These are phyloP conservation scores for Ophiocordyceps camponoti-rufipedis DNA, from an alignment of 2,329 filamentous ascomycete genomes.

Conservation along the genomic window DNA sequence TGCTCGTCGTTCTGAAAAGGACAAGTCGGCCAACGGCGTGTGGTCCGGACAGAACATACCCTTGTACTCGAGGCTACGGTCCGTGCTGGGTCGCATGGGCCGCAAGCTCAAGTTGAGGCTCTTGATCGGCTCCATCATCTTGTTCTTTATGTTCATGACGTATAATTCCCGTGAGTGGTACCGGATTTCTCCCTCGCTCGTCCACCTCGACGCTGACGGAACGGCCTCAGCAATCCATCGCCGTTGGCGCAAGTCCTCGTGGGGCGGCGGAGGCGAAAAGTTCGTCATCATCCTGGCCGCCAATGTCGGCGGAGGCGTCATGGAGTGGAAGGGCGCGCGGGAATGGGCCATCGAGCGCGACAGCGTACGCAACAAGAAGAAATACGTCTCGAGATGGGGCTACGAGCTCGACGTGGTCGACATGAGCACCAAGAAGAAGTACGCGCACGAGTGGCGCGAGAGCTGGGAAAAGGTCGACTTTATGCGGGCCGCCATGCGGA, in stretches of 20 bases:
- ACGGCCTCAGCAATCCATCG: conserved; percentile 27
- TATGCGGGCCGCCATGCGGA: conserved; percentile 70
- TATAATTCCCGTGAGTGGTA: conserved; percentile 45
- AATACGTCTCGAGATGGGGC: conserved; percentile 74
- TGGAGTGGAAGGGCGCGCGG: conserved; percentile 95
- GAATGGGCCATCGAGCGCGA: conserved; percentile 98
- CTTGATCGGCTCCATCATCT: conserved; percentile 37
- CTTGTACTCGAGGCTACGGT: conserved; percentile 26
- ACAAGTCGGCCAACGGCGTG: conserved; percentile 48
- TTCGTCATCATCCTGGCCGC: conserved; percentile 86
- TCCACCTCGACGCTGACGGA: not conserved
- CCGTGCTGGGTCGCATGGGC: conserved; percentile 31
- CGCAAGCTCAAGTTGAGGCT: conserved; percentile 48
- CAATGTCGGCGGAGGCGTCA: conserved; percentile 89
- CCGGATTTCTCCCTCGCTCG: no score
- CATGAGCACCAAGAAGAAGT: conserved; percentile 97
- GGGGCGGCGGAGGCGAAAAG: conserved; percentile 71
- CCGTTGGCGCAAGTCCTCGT: conserved; percentile 52
- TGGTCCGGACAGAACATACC: conserved; percentile 24
- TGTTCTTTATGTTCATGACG: conserved; percentile 46
- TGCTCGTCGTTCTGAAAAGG: conserved; percentile 51
- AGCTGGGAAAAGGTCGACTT: conserved; percentile 99
- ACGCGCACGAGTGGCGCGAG: conserved; percentile 97
- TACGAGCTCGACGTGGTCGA: conserved; percentile 94
- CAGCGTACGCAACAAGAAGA: conserved; percentile 86